Base-by-base conservation (phyloP, 176 grass and related monocot species). In the Juncus inflexus region DNA sequence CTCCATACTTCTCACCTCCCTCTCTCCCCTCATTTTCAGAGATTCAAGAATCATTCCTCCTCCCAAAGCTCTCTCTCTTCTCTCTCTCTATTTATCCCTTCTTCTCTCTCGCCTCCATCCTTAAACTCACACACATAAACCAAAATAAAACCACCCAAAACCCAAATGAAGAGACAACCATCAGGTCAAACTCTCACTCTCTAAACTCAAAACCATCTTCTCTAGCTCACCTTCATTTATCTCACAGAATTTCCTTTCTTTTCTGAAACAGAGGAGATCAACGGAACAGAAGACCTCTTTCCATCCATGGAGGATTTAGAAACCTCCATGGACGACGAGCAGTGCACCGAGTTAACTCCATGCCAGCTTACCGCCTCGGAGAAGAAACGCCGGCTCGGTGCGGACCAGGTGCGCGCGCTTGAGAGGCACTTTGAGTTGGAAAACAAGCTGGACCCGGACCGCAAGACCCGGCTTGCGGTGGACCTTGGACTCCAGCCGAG, bases 361-460 rank as follows among this genome's bases (percentile, higher is more conserved):
- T 49, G 57, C 0, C 19, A 28, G 19, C 28, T 79, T 8, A 42
- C 68, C 2, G 50, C 68, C 0, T 52, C 54, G 9, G 86, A 79
- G 79, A 90, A 86, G 82, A 90, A 90, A 78, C 62, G 82, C 19
- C 73, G 86, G 0, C 72, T 90, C 5, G 75, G 75, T 14, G 35
- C 74, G 35, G 82, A 85, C 7, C 86, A 85, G 82, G 86, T 90
- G 15, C 78, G 67, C 3, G 78, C 82, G 5, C 79, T 90, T 47
- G 82, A 90, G 72, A 73, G 58, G 42, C 77, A 70, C 76, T 90
- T 90, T 80, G 86, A 90, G 75, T 65, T 62, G 43, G 82, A 90
- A 66, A 90, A 90, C 79, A 90, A 86, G 72, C 75, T 90, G 37
- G 86, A 80, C 72, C 86, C 82, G 14, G 79, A 90, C 45, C 82